Evolutionary conservation across 306 rosid genomes (phyloP), one percentile per base, ranked within the genome.

Genomic region (Lotus japonicus): DNA sequence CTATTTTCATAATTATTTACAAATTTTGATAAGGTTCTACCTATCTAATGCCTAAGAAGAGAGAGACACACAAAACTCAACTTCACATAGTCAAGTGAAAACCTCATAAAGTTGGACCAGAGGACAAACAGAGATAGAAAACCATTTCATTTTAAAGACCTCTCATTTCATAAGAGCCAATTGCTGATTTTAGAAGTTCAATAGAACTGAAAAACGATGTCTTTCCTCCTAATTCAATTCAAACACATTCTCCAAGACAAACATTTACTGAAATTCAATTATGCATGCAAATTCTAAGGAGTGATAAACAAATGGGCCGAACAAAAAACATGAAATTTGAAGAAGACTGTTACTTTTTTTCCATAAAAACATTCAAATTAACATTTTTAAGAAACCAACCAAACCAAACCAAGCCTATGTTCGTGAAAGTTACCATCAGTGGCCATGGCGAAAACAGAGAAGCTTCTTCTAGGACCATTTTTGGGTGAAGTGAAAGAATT

Each of bases 361-460:
- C 17, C 45, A 54, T 39, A 53, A 19, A 56, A 26, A 68, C 15
- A 48, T 1, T 38, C 35, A 70, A 16, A 64, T 11, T 5, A 9
- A 57, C 17, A 13, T 10, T 36, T 59, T 5, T 11, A 26, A 62
- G 19, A 53, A 66, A 7, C 9, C 7, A 60, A 11, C 7, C 4
- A 71, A 58, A 33, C 7, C n/a, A n/a, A n/a, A n/a, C n/a, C n/a
- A n/a, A n/a, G n/a, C n/a, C n/a, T n/a, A n/a, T n/a, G n/a, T n/a
- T n/a, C n/a, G n/a, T n/a, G 11, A 42, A 44, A 43, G 1, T 11
- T 21, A 92, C 98, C 98, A 17, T 94, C 97, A 9, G 86, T 69
- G 12, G 96, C 82, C 96, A 90, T 88, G 58, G 98, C 92, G 41
- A 82, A 70, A 56, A 90, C 89, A 60, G 92, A 86, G 3, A 88